Evolutionary conservation across 1,284 basidiomycete species (phyloP), one percentile per base, ranked within the genome.

Genomic region (Schizophyllum commune): DNA sequence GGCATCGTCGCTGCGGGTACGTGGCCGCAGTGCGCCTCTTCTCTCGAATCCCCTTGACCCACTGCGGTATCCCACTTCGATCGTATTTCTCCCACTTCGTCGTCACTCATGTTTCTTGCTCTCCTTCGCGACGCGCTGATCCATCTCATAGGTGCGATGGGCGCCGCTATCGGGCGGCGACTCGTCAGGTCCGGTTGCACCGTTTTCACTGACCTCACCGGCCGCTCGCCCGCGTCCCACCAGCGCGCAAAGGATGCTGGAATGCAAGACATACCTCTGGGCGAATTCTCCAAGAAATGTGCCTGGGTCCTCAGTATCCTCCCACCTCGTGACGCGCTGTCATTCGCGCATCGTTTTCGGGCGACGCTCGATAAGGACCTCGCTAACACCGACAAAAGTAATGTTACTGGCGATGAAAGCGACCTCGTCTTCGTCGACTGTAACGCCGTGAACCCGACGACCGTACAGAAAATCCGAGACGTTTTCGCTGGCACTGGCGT

Each of bases 291-390:
- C 1, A 60, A 66, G 17, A 74, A 73, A 52, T 75, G 78, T 2
- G 67, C 75, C 47, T 81, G 80, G 72, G 71, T 86, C 47, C 68
- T 86, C 34, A 84, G 83, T 66, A 82, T 86, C 63, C 70, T 86
- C 2, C 84, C 83, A 2, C 85, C 84, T 6, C 77, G 76, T 63
- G 78, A 81, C 15, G 84, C 84, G 1, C 65, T 76, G 58, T 68
- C 74, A 9, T 77, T 86, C 62, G 83, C 84, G 1, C 68, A 77
- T 66, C 71, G 69, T 52, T 75, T 82, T 63, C 64, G 65, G 20
- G 52, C 60, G 51, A 57, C 64, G 52, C 62, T 61, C 58, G 51
- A 58, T 0, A 62, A 61, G 47, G 61, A 64, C 52, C 57, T 61
- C 22, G 27, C 27, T 27, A 27, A 27, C 27, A 27, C 27, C 27